Base-by-base conservation (phyloP, 169 alveolate genomes). In the Eimeria praecox region DNA sequence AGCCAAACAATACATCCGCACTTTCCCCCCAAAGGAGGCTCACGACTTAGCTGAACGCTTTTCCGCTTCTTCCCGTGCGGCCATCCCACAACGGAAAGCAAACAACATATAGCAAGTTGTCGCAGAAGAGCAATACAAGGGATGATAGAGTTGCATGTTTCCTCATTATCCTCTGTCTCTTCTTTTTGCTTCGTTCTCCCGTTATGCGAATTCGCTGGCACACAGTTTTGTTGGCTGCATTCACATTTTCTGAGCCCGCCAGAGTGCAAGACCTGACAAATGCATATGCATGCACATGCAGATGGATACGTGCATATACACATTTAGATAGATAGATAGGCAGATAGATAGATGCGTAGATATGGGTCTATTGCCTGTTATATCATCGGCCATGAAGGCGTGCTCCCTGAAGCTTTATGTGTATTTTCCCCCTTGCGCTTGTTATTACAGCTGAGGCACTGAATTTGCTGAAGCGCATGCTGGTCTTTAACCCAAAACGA, bases 381-480 rank as follows among this genome's bases (percentile, higher is more conserved):
- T 20, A 59, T 59, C 69, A 0, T 59, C 6, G 8, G 1, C 8
- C 69, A 20, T 22, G 69, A 1, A 22, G 69, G 8, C 22, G 69
- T 22, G 20, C 69, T 59, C 69, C 69, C 69, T n/a, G 22, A 59
- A 59, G 0, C 20, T 1, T 4, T 59, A 5, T 59, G 27, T 44
- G 33, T 64, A n/a, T 20, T 64, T 14, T 49, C 18, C 69, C 14
- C 38, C 40, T 59, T 9, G 80, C 44, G 14, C 38, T 87, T 35
- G 56, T 18, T 46, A 20, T 38, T 69, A 24, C 91, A 73, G 97
- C 98, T n/a, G 98, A 97, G 62, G 98, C 98, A 24, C 59, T 99
- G 66, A 99, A 99, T 96, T 97, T 99, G 49, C 97, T 99, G 86
- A 96, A 98, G 95, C 97, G 98, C 78, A 98, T 99, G 99, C 97